Conservation (phyloP, 345 rosid genomes). For the Hibiscus tridactylites region DNA sequence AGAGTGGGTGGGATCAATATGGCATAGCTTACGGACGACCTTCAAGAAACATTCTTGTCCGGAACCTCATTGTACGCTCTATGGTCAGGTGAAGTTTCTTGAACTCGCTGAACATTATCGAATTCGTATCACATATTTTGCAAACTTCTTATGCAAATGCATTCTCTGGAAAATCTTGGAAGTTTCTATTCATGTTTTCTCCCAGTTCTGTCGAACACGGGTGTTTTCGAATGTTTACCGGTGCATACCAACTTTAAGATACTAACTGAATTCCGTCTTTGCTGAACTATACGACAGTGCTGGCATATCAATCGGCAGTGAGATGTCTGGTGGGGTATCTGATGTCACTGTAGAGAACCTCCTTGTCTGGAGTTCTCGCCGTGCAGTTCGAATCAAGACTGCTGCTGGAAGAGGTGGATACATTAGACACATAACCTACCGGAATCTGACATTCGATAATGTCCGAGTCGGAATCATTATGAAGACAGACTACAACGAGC, state of each 20-base stretch:
- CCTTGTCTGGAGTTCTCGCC: constrained; percentile 83
- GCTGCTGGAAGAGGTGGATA: constrained; percentile 95
- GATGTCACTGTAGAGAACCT: constrained; percentile 74
- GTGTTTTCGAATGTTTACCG: background rate
- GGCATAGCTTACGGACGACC: constrained; percentile 84
- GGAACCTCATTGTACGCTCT: constrained; percentile 79
- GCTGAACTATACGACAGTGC: constrained; percentile 55
- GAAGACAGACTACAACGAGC: constrained; percentile 94
- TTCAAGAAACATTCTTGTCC: constrained; percentile 71
- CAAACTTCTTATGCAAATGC: background rate
- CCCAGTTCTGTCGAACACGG: background rate
- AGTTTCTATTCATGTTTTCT: background rate
- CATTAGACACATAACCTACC: constrained; percentile 53
- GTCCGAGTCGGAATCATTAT: constrained; percentile 84
- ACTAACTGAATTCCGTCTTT: constrained; percentile 17
- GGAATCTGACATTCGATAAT: constrained; percentile 75
- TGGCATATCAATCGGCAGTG: constrained; percentile 93
- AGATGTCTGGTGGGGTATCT: constrained; percentile 98
- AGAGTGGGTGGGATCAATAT: constrained; percentile 99
- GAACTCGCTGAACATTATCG: background rate
- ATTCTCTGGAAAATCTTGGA: background rate
- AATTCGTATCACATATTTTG: background rate
- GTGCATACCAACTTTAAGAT: background rate
- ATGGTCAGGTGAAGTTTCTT: constrained; percentile 70
- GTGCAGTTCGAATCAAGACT: constrained; percentile 91